phyloP scores from a whole-genome alignment of 1,284 basidiomycete species.

The Lentinula novae-zelandiae region DNA sequence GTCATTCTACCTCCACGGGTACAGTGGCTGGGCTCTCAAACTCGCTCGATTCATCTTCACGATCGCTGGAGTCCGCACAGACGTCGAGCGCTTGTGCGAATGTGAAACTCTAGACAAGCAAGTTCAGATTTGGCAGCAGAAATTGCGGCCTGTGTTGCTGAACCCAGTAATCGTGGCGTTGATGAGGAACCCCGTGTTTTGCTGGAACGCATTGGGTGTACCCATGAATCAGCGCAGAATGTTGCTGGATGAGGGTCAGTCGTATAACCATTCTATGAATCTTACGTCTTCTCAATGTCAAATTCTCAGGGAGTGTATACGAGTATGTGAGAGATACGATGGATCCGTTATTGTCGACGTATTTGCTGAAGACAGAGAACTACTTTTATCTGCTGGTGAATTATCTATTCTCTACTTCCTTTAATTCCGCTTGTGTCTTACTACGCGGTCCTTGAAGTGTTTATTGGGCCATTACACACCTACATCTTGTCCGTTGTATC shows the following conservation, averaged over 20 bases:
- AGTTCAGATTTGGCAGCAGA: slow-evolving; percentile 59
- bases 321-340: slow-evolving; percentile 62
- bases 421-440: not conserved
- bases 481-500: slow-evolving; percentile 71
- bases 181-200: slow-evolving; percentile 64
- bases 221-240: slow-evolving; percentile 73
- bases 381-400: slow-evolving; percentile 67
- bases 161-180: slow-evolving; percentile 64
- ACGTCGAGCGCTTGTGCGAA: slow-evolving; percentile 57
- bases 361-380: slow-evolving; percentile 51
- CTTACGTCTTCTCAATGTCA: not conserved
- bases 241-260: slow-evolving; percentile 54
- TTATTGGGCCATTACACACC: slow-evolving; percentile 65
- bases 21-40: slow-evolving; percentile 70
- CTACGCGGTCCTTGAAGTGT: slow-evolving; percentile 30
- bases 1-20: slow-evolving; percentile 74
- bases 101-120: slow-evolving; percentile 61
- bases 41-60: slow-evolving; percentile 61
- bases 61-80: slow-evolving; percentile 54
- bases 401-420: not conserved
- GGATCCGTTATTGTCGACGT: slow-evolving; percentile 56
- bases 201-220: slow-evolving; percentile 83
- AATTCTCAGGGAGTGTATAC: slow-evolving; percentile 38
- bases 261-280: not conserved
- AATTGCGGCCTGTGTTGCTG: slow-evolving; percentile 62